Conservation (phyloP, 2,329 filamentous ascomycete genomes). For the Colletotrichum endophyticum region DNA sequence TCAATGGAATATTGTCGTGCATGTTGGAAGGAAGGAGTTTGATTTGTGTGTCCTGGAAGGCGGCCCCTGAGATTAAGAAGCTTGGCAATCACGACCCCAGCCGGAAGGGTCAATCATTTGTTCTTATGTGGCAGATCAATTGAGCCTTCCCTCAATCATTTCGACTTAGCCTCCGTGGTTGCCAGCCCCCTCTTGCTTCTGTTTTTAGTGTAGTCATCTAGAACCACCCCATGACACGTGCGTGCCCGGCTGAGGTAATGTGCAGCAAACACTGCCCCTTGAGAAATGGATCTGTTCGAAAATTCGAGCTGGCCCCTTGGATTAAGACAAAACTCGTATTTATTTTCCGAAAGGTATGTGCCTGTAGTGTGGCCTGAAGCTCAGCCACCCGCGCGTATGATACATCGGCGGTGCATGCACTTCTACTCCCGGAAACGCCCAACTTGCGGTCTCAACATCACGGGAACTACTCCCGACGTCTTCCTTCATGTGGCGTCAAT, state of each 20-base stretch:
- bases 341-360: background rate
- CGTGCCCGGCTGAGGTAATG: background rate
- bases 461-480: background rate
- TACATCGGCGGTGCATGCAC: background rate
- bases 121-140: background rate
- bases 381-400: background rate
- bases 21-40: background rate
- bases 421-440: background rate
- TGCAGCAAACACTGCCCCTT: background rate
- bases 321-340: background rate
- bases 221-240: background rate
- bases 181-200: background rate
- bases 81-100: background rate
- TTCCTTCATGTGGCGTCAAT: background rate
- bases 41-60: background rate
- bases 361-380: background rate
- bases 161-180: background rate
- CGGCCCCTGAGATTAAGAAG: background rate
- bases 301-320: background rate
- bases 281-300: background rate
- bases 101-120: background rate
- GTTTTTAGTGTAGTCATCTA: background rate
- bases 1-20: background rate
- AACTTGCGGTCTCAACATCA: background rate
- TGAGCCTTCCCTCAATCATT: background rate